A percentile compares a stretch with the other conserved stretches of the same genome.
phyloP scores from a whole-genome alignment of 2,329 filamentous ascomycete species.

The Neofusicoccum parvum region DNA sequence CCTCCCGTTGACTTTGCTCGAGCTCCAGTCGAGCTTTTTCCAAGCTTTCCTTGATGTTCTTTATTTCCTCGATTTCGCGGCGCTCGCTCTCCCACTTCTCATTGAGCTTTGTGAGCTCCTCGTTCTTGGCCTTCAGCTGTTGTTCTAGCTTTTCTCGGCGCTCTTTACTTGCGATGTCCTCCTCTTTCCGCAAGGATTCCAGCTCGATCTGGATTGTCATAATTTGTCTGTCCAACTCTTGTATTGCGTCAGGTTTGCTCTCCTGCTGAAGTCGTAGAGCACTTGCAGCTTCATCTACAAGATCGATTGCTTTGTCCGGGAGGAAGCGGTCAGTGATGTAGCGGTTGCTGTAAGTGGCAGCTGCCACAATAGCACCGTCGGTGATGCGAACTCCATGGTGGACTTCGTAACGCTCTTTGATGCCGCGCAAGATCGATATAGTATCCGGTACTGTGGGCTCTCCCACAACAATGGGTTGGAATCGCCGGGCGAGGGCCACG shows the following conservation, averaged over 20 bases:
- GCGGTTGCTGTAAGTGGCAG: constrained; percentile 87
- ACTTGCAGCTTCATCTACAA: constrained; percentile 94
- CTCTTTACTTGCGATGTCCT: constrained; percentile 84
- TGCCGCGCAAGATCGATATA: constrained; percentile 90
- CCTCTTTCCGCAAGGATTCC: constrained; percentile 92
- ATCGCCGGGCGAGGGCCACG: constrained; percentile 85
- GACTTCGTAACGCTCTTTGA: constrained; percentile 97
- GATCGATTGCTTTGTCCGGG: constrained; percentile 94
- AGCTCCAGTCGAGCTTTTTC: constrained; percentile 84
- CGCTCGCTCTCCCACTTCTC: constrained; percentile 90
- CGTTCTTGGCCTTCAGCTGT: constrained; percentile 74
- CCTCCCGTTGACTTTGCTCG: constrained; percentile 82
- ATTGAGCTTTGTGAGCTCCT: constrained; percentile 73
- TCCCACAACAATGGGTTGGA: constrained; percentile 91
- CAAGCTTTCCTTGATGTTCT: constrained; percentile 83
- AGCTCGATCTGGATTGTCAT: constrained; percentile 98
- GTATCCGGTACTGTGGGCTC: constrained; percentile 91
- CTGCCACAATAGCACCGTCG: constrained; percentile 87
- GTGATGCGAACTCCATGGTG: constrained; percentile 96
- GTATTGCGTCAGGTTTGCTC: constrained; percentile 93
- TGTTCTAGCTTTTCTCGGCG: constrained; percentile 82
- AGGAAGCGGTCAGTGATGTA: constrained; percentile 97
- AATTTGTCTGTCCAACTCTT: constrained; percentile 88
- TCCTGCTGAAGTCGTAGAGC: constrained; percentile 91
- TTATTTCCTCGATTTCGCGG: constrained; percentile 81